A percentile compares a stretch with the other conserved stretches of the same genome.
These are phyloP conservation scores for Scheffersomyces stipitis DNA, from an alignment of 805 yeast species.

Conservation along the genomic window DNA sequence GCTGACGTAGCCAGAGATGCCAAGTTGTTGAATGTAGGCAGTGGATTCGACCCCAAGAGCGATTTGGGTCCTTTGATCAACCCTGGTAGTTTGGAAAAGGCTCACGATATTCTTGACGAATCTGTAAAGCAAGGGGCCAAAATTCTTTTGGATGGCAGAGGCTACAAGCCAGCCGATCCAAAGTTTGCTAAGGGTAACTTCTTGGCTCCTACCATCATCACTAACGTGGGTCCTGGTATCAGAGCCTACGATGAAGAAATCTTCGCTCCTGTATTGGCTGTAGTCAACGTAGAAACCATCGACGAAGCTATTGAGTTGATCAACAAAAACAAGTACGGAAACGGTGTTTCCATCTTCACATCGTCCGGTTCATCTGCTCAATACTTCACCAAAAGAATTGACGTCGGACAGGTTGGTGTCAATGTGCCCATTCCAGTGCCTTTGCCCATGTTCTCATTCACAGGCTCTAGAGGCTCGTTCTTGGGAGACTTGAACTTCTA, in stretches of 20 bases:
- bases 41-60: conserved; percentile 62
- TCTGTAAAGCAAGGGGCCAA: conserved; percentile 61
- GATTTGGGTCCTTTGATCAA: conserved; percentile 76
- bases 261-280: conserved; percentile 72
- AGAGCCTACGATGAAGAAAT: conserved; percentile 72
- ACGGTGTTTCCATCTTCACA: conserved; percentile 71
- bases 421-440: conserved; percentile 83
- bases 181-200: conserved; percentile 58
- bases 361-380: conserved; percentile 69
- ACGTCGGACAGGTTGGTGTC: conserved; percentile 75
- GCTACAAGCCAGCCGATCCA: conserved; percentile 37
- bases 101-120: conserved; percentile 56
- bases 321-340: conserved; percentile 61
- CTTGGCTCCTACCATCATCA: conserved; percentile 68
- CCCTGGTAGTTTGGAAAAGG: conserved; percentile 54
- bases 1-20: conserved; percentile 60
- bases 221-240: conserved; percentile 65
- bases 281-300: conserved; percentile 59
- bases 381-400: conserved; percentile 65
- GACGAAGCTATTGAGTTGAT: conserved; percentile 68
- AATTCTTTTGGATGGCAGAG: conserved; percentile 64
- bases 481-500: conserved; percentile 78
- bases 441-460: conserved; percentile 76
- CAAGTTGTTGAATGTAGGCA: conserved; percentile 54
- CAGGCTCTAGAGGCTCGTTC: conserved; percentile 74